phyloP scores from a whole-genome alignment of 139 green algal species.

The Coelastrella sp. region DNA sequence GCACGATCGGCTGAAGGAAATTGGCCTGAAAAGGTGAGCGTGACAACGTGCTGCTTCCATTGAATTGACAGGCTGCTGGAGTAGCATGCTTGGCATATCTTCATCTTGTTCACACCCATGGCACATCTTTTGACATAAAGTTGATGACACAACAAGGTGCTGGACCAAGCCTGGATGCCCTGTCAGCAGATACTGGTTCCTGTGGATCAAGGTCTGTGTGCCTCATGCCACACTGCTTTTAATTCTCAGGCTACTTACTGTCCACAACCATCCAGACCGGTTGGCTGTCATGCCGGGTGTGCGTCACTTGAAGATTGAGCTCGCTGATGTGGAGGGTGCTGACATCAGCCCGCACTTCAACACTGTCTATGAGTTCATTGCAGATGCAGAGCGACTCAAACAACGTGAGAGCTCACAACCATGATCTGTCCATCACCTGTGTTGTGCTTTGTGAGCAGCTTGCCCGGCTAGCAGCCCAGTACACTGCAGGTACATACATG shows the following conservation, averaged over 20 bases:
- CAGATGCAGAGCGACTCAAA: constrained; percentile 59
- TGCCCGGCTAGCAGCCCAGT: too few relatives aligned
- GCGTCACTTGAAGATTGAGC: constrained; percentile 64
- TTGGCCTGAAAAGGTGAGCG: constrained; percentile 62
- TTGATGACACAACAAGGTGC: not conserved
- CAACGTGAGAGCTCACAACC: constrained; percentile 54
- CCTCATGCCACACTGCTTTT: not conserved
- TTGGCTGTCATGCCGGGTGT: constrained; percentile 56
- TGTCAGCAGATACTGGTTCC: too few relatives aligned
- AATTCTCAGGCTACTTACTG: constrained; percentile 61
- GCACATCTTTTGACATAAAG: not conserved
- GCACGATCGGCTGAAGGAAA: constrained; percentile 61
- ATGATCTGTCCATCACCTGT: too few relatives aligned
- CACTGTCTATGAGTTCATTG: constrained; percentile 76
- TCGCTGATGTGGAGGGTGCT: constrained; percentile 59
- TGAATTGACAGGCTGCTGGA: not conserved
- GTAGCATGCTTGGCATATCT: not conserved
- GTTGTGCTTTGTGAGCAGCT: too few relatives aligned
- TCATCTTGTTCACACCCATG: not conserved
- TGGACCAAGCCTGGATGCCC: not conserved
- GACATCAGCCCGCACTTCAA: constrained; percentile 77
- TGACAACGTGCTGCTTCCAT: not conserved
- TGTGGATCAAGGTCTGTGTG: not conserved
- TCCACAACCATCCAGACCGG: constrained; percentile 81
- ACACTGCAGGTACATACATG: not conserved